Base-by-base conservation (phyloP, 2,329 filamentous ascomycete genomes). In the Sphaerulina musiva region DNA sequence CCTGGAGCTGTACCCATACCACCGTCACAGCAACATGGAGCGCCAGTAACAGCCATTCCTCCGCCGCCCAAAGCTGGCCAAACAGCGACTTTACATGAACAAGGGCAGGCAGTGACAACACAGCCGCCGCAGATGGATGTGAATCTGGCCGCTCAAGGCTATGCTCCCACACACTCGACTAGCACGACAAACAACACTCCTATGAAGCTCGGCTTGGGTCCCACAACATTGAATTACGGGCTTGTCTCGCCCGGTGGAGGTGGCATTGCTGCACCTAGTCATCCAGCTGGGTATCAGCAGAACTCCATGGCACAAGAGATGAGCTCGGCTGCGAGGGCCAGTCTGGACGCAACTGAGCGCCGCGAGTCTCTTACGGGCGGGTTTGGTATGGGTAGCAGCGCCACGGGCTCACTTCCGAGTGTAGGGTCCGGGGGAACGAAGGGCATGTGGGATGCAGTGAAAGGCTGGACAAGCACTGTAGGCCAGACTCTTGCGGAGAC, bases 231-330 rank as follows among this genome's bases (percentile, higher is more conserved):
- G 40, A 67, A 72, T 43, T 60, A 72, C 14, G 72, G 71, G 1
- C 68, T 68, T 3, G 69, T 64, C 4, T 45, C 58, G 1, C 41
- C 48, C 20, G 34, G 44, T n/a, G 61, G 54, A 63, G 68, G 56
- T 32, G 58, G 59, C 23, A 53, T 57, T 26, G 40, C 57, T 57
- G 58, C 63, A 67, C 55, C 59, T 61, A 57, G 58, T 38, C 73
- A 76, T 57, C 76, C 76, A 20, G 72, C 75, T 0, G 74, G 75
- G 10, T 79, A 79, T 62, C 64, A 71, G 51, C 76, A 79, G 58
- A 73, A 76, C 54, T 65, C 70, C 59, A 68, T 73, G 48, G 73
- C 73, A 14, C 66, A 68, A 32, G 74, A 75, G 41, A 57, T 73
- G 66, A 69, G 56, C 17, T 60, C 69, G 4, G 63, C 66, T 23